Percentiles rank a stretch among this genome's conserved stretches.
phyloP scores from a whole-genome alignment of 2,329 filamentous ascomycete species.

The Immersiporthe knoxdaviesiana region DNA sequence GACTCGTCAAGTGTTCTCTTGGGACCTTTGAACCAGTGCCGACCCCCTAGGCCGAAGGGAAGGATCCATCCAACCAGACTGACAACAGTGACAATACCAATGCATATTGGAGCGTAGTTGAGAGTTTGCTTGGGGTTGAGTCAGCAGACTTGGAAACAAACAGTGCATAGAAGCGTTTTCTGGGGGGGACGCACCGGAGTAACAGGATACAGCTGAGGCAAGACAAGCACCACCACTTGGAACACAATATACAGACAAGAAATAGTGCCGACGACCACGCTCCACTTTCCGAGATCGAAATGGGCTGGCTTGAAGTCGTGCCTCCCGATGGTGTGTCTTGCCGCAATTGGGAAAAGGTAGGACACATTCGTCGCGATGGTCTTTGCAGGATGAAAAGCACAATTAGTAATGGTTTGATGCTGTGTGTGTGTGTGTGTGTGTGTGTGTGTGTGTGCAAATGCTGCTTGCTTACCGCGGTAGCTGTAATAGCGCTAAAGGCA shows the following conservation, averaged over 20 bases:
- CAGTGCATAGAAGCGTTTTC: background rate
- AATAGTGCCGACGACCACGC: conserved; percentile 34
- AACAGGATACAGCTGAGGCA: conserved; percentile 45
- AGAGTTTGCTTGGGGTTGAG: conserved; percentile 35
- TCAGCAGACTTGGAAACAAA: background rate
- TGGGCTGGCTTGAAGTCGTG: conserved; percentile 40
- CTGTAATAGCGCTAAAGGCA: conserved; percentile 43
- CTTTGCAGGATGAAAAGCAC: too few species aligned
- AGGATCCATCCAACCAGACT: conserved; percentile 42
- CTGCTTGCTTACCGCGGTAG: conserved; percentile 37
- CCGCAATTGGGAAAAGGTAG: conserved; percentile 44
- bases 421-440: too few species aligned
- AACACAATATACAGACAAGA: conserved; percentile 41
- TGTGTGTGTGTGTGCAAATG: too few species aligned
- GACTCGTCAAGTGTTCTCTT: conserved; percentile 39
- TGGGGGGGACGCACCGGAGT: conserved; percentile 27
- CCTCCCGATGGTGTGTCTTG: conserved; percentile 43
- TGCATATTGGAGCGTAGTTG: conserved; percentile 45
- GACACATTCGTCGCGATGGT: conserved; percentile 44
- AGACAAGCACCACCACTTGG: conserved; percentile 41
- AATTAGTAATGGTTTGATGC: too few species aligned
- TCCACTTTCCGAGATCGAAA: conserved; percentile 41
- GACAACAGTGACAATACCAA: conserved; percentile 42
- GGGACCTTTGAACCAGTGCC: conserved; percentile 43
- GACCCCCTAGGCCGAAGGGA: conserved; percentile 40